phyloP scores from a whole-genome alignment of 331 rosid species.

The Pyracantha coccinea region DNA sequence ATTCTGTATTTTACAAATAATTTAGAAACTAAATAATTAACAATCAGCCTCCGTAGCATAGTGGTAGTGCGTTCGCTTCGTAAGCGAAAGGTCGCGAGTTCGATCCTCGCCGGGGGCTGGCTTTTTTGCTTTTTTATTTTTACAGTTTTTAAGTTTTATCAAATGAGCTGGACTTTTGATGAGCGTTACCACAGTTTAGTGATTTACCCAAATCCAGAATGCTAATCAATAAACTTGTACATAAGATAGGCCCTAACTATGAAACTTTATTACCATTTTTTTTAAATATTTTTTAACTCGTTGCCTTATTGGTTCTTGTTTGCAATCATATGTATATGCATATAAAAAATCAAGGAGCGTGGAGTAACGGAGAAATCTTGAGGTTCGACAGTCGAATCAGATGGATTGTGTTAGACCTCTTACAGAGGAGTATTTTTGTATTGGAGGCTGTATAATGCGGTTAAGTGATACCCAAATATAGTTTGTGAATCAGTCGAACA shows the following conservation, averaged over 20 bases:
- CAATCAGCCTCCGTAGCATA: conserved; percentile 86
- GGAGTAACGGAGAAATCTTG: no score
- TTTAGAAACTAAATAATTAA: fast-evolving
- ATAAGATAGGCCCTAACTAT: background rate
- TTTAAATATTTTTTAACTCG: no score
- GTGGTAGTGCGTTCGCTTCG: conserved; percentile 99
- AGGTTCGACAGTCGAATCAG: no score
- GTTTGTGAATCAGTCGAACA: no score
- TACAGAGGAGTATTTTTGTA: no score
- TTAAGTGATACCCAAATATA: no score
- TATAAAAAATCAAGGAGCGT: no score
- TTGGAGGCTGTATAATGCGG: no score
- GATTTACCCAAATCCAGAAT: background rate
- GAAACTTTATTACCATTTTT: background rate
- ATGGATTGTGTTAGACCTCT: no score
- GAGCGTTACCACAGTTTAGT: background rate
- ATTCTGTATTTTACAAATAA: background rate
- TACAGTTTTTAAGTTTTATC: background rate
- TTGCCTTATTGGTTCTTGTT: no score
- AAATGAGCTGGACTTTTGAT: background rate
- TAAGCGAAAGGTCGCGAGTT: conserved; percentile 99
- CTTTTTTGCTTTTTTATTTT: conserved; percentile 12
- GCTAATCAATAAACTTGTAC: no score
- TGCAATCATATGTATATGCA: no score
- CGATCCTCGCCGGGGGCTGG: conserved; percentile 82